phyloP scores from a whole-genome alignment of 768 basidiomycete genomes.

The Exsudoporus frostii region DNA sequence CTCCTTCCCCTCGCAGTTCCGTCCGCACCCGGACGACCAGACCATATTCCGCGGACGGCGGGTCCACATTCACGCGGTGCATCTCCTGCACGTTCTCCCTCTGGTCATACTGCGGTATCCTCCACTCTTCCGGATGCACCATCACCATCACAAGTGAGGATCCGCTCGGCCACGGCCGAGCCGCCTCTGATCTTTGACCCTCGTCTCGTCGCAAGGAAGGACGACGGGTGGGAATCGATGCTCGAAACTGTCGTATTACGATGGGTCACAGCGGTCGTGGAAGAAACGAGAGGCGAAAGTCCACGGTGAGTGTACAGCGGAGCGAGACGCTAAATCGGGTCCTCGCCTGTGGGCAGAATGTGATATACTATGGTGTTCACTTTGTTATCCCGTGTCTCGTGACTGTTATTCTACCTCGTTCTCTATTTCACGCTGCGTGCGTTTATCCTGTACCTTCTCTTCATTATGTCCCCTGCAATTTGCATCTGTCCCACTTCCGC shows the following conservation, averaged over 20 bases:
- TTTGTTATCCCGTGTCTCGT: slow-evolving; percentile 3
- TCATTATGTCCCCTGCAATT: neutral
- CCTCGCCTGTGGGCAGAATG: neutral
- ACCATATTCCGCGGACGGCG: slow-evolving; percentile 24
- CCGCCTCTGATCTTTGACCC: slow-evolving; percentile 68
- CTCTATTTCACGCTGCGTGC: slow-evolving; percentile 9
- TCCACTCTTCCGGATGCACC: slow-evolving; percentile 11
- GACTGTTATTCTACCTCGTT: slow-evolving; percentile 9
- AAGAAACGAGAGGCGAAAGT: slow-evolving; percentile 53
- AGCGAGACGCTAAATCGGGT: neutral
- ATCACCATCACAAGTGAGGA: slow-evolving; percentile 30
- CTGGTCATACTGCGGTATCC: slow-evolving; percentile 5
- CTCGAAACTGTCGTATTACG: slow-evolving; percentile 56
- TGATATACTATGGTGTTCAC: neutral
- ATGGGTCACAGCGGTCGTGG: slow-evolving; percentile 69
- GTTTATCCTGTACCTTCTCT: neutral
- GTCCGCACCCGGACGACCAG: slow-evolving; percentile 33
- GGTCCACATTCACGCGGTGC: slow-evolving; percentile 15
- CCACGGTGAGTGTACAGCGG: slow-evolving; percentile 14
- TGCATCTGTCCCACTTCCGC: neutral
- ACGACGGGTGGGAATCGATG: slow-evolving; percentile 81
- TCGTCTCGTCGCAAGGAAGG: slow-evolving; percentile 64
- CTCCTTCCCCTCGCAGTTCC: slow-evolving; percentile 65
- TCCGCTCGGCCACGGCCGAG: slow-evolving; percentile 41
- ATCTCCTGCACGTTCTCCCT: slow-evolving; percentile 23